A percentile compares a stretch with the other conserved stretches of the same genome.
Evolutionary conservation across 257 asterid species (phyloP).

Genomic region (Forsythia viridissima): DNA sequence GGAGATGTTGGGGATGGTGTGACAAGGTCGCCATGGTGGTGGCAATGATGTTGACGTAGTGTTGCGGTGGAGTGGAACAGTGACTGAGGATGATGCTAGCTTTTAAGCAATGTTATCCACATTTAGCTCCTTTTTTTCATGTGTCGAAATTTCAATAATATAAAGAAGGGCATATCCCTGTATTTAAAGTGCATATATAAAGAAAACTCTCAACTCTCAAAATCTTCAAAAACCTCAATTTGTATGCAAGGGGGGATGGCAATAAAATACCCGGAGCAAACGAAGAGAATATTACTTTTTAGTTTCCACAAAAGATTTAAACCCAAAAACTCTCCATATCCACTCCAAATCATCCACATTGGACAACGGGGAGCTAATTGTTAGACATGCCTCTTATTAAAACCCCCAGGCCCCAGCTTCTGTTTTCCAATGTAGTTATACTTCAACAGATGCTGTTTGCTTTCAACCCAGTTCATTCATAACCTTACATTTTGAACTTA

Average conservation of each 20-base stretch:
- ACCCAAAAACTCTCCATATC: neutral
- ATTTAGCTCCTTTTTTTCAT: neutral
- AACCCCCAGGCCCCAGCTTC: neutral
- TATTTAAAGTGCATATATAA: neutral
- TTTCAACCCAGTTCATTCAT: neutral
- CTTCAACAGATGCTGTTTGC: neutral
- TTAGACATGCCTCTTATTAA: neutral
- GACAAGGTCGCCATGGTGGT: neutral
- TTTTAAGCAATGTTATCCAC: neutral
- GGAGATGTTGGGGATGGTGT: neutral
- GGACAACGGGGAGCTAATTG: neutral
- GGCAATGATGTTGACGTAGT: neutral
- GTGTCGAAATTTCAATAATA: neutral
- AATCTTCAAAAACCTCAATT: neutral
- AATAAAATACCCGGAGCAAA: neutral
- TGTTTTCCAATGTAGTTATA: neutral
- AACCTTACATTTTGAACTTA: neutral
- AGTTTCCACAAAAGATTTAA: neutral
- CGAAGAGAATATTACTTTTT: neutral
- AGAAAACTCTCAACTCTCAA: neutral
- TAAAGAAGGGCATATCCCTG: neutral
- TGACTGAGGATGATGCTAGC: neutral
- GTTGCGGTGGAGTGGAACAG: neutral
- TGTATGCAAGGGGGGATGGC: neutral
- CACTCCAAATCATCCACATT: neutral